phyloP scores from a whole-genome alignment of 129 eudicot genomes.

The Lactuca saligna region DNA sequence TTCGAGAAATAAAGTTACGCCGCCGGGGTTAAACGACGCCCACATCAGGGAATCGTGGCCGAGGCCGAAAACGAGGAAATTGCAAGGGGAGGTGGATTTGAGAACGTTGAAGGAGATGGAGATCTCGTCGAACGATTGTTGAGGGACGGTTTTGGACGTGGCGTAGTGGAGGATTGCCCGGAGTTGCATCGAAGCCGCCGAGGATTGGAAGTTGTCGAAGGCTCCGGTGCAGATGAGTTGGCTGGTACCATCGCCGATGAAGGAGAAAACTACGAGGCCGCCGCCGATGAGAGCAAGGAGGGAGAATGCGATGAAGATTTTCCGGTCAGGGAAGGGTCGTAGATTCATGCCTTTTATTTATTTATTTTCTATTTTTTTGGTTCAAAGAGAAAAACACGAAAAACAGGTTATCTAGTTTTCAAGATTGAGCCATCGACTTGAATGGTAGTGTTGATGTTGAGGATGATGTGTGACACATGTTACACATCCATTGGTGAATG shows the following conservation, averaged over 20 bases:
- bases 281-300: constrained; percentile 27
- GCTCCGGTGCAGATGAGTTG: constrained; percentile 34
- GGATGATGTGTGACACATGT: neutral
- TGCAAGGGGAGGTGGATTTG: constrained; percentile 43
- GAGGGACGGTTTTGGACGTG: constrained; percentile 56
- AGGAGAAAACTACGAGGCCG: constrained; percentile 25
- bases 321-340: constrained; percentile 30
- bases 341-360: constrained; percentile 24
- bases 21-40: constrained; percentile 70
- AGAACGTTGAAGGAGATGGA: constrained; percentile 54
- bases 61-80: constrained; percentile 81
- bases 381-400: constrained; percentile 9
- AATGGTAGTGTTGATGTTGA: neutral
- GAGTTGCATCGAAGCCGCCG: constrained; percentile 33
- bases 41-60: constrained; percentile 92
- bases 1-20: constrained; percentile 70
- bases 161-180: constrained; percentile 73
- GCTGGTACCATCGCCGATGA: constrained; percentile 25
- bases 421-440: neutral
- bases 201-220: constrained; percentile 8
- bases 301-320: constrained; percentile 31
- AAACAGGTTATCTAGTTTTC: constrained; percentile 12
- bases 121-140: constrained; percentile 57
- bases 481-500: neutral
- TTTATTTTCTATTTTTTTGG: neutral